phyloP scores from a whole-genome alignment of 1,139 yeast species.

The Yamadazyma mexicana region DNA sequence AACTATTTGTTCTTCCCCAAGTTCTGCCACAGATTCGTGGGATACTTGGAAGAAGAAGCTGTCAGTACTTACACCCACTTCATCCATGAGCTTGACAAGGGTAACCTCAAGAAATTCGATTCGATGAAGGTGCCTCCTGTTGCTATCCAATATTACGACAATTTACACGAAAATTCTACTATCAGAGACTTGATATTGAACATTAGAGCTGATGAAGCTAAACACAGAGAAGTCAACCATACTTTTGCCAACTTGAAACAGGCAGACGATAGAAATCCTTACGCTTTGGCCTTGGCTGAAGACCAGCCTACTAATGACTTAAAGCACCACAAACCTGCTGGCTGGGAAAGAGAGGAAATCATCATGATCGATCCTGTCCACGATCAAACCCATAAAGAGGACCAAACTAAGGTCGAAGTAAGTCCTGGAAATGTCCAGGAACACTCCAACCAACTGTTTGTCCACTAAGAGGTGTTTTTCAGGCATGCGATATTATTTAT shows the following conservation, averaged over 20 bases:
- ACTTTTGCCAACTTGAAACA: constrained; percentile 66
- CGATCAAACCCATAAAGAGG: neutral
- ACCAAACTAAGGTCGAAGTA: neutral
- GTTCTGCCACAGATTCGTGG: constrained; percentile 75
- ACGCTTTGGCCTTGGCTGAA: constrained; percentile 49
- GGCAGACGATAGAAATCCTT: constrained; percentile 64
- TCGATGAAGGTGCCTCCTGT: constrained; percentile 50
- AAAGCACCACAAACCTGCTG: constrained; percentile 45
- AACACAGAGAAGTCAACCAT: constrained; percentile 76
- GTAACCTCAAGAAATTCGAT: constrained; percentile 52
- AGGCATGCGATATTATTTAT: too few relatives aligned
- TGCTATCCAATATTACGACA: constrained; percentile 65
- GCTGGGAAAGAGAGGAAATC: constrained; percentile 66
- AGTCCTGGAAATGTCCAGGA: too few relatives aligned
- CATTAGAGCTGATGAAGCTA: constrained; percentile 66
- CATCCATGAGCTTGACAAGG: constrained; percentile 54
- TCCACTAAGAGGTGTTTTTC: too few relatives aligned
- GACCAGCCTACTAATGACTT: constrained; percentile 62
- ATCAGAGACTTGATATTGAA: constrained; percentile 61
- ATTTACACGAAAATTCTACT: constrained; percentile 47
- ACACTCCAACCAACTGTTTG: too few relatives aligned
- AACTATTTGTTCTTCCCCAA: constrained; percentile 60
- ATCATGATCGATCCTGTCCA: constrained; percentile 11
- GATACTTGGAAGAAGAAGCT: constrained; percentile 79
- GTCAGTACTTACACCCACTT: constrained; percentile 68